phyloP scores from a whole-genome alignment of 441 rosid species.

The Croton setiger region DNA sequence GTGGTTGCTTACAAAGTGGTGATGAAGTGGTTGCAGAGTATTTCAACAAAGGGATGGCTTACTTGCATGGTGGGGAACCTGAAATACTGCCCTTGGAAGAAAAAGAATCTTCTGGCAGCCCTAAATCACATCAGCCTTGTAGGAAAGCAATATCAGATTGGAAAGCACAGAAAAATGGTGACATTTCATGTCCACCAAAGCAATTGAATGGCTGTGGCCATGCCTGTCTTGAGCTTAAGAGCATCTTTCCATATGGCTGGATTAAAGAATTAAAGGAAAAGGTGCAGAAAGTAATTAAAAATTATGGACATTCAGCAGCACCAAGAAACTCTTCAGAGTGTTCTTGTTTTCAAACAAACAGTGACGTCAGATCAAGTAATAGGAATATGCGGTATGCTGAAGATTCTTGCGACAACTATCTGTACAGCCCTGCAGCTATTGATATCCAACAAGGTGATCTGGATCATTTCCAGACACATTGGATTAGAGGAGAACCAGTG shows the following conservation, averaged over 20 bases:
- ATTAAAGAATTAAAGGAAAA: slow-evolving; percentile 38
- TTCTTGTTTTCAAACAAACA: slow-evolving; percentile 33
- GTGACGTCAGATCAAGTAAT: slow-evolving; percentile 23
- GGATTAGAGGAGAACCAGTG: slow-evolving; percentile 71
- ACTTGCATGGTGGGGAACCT: slow-evolving; percentile 47
- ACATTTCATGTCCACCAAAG: slow-evolving; percentile 36
- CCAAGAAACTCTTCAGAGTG: neutral
- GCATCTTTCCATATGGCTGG: slow-evolving; percentile 38
- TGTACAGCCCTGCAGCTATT: slow-evolving; percentile 47
- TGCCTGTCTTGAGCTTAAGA: slow-evolving; percentile 36
- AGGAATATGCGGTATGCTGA: slow-evolving; percentile 43
- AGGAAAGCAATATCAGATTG: slow-evolving; percentile 27
- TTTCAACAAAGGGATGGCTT: slow-evolving; percentile 21
- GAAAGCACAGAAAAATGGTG: slow-evolving; percentile 52
- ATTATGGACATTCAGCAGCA: neutral
- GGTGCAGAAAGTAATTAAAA: neutral
- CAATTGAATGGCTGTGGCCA: slow-evolving; percentile 38
- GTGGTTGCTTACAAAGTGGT: slow-evolving; percentile 49
- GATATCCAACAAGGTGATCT: slow-evolving; percentile 37
- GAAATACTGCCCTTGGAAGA: neutral
- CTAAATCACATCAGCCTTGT: neutral
- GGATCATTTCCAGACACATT: slow-evolving; percentile 67
- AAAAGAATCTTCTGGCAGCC: neutral
- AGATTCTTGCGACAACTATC: slow-evolving; percentile 48
- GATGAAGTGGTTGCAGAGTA: slow-evolving; percentile 33